Evolutionary conservation across 1,284 basidiomycete genomes (phyloP), one percentile per base, ranked within the genome.

Genomic region (Megacollybia platyphylla): DNA sequence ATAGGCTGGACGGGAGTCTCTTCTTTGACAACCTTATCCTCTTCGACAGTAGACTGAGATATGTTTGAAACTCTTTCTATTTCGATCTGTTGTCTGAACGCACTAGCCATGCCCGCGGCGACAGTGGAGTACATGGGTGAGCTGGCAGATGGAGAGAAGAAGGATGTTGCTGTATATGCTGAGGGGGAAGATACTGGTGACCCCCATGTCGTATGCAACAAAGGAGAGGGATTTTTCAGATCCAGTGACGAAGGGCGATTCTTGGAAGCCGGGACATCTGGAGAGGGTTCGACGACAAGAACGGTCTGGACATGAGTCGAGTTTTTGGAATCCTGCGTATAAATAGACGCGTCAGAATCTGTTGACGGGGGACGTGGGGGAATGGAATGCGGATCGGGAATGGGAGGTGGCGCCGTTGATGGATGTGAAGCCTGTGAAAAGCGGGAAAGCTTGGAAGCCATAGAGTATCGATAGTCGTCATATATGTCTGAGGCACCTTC

Each of bases 381-480:
- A 30, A 38, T 52, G 42, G 31, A 46, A 27, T 48, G 35, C 6
- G 48, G 47, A 28, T 52, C 49, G 2, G 65, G 64, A 3, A 65
- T 49, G 0, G 63, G 64, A 1, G 65, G 65, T 7, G 55, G 51
- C 15, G 45, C 28, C 11, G 47, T 42, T 36, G 32, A 39, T 6
- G 31, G 59, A 15, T 36, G 39, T 17, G 43, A 41, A 8, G 13
- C 13, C 26, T 40, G 57, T 27, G 61, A 60, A 5, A 47, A 50
- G 48, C 62, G 64, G 39, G 66, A 69, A 2, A 63, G 50, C 46
- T 75, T 61, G 0, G 79, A 82, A 44, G 68, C 68, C 5, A 78
- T 63, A 5, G 79, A 82, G 51, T 84, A 85, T 2, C 79, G 70
- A 52, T 85, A 85, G 48, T 79, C 71, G 53, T 85, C 81, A 50